phyloP scores from a whole-genome alignment of 768 basidiomycete species.

The Lactarius quietus region DNA sequence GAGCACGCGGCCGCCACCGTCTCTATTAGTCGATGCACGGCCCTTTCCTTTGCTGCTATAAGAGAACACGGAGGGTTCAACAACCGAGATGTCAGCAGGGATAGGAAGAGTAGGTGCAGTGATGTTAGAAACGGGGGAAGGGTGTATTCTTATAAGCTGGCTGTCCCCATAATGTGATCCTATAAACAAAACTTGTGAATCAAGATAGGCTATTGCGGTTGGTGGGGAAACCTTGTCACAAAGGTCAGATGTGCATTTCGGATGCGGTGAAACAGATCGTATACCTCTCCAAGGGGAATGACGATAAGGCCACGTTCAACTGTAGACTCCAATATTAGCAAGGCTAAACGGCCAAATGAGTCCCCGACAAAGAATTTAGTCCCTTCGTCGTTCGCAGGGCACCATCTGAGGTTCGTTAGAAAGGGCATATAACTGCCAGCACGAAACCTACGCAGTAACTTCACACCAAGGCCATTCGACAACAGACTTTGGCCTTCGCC shows the following conservation, averaged over 20 bases:
- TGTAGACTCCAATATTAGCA: constrained; percentile 52
- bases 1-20: constrained; percentile 17
- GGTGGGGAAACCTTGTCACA: constrained; percentile 60
- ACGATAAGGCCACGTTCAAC: constrained; percentile 43
- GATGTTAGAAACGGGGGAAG: constrained; percentile 40
- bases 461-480: constrained; percentile 78
- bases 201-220: constrained; percentile 66
- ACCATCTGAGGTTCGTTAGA: constrained; percentile 41
- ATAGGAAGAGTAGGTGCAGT: constrained; percentile 49
- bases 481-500: constrained; percentile 49
- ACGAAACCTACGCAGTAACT: constrained; percentile 56
- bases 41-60: constrained; percentile 33
- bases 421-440: background rate
- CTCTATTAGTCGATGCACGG: constrained; percentile 45
- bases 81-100: constrained; percentile 44
- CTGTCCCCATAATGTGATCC: constrained; percentile 84
- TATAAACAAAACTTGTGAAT: constrained; percentile 65
- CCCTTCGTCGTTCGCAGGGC: constrained; percentile 44
- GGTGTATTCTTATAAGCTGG: constrained; percentile 61
- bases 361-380: constrained; percentile 63
- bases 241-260: constrained; percentile 15
- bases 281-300: constrained; percentile 69
- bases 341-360: constrained; percentile 60
- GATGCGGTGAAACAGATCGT: constrained; percentile 16
- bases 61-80: constrained; percentile 38